Base-by-base conservation (phyloP, 2,329 filamentous ascomycete genomes). In the Karstenula rhodostoma region DNA sequence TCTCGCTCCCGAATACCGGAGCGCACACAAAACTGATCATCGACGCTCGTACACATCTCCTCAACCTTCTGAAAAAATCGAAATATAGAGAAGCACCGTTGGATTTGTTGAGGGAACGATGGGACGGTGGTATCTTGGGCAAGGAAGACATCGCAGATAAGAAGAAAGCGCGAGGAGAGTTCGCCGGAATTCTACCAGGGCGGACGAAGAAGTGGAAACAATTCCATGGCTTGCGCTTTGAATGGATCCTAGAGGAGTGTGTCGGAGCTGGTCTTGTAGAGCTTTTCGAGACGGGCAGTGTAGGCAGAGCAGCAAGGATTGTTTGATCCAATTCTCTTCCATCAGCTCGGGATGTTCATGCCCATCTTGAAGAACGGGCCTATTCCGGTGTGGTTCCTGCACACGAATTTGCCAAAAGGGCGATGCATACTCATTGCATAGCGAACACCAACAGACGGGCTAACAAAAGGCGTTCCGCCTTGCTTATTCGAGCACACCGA, bases 201-300 rank as follows among this genome's bases (percentile, higher is more conserved):
- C 80, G 85, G 69, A 90, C 88, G 17, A 86, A 83, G 72, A 89
- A 87, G 72, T 93, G 91, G 91, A 89, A 84, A 72, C 83, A 86
- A 32, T 91, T 92, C 64, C 86, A 86, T 69, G 91, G 91, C 0
- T 76, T 92, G 61, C 79, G 84, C 46, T 93, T 92, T 75, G 85
- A 89, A 60, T 93, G 89, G 89, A 82, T 91, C 17, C 73, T 93
- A 44, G 87, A 85, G 43, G 90, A 93, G 74, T 90, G 89, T 46
- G 82, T 91, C 25, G 91, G 90, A 0, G 82, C 87, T 29, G 91
- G 91, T 1, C 71, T 89, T 17, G 84, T 93, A 4, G 90, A 94
- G 76, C 78, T 91, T 15, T 94, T 94, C 74, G 86, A 92, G 70
- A 93, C 90, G 13, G 83, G 88, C 15, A 90, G 87, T 68, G 89